phyloP scores from a whole-genome alignment of 2,329 filamentous ascomycete genomes.

The Elsinoe perseae region DNA sequence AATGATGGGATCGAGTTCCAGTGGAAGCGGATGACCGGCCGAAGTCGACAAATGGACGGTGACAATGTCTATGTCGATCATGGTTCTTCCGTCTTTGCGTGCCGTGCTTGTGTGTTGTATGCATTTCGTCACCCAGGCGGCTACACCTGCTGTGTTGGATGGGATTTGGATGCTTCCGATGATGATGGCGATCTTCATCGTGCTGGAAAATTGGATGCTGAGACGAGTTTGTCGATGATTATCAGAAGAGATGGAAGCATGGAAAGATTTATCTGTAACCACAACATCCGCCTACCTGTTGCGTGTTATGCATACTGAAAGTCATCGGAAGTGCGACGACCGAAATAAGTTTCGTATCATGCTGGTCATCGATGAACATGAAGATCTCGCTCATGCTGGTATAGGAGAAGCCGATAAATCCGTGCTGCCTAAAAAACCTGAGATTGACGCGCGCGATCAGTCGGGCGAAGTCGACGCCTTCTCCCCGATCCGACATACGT shows the following conservation, averaged over 20 bases:
- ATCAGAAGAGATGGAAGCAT: too few species aligned
- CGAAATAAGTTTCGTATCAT: too few species aligned
- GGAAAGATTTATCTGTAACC: too few species aligned
- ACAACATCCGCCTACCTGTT: too few species aligned
- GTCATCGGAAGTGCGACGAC: too few species aligned
- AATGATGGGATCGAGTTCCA: not conserved
- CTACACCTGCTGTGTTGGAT: slow-evolving; percentile 4
- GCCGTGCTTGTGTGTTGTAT: not conserved
- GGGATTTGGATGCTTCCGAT: not conserved
- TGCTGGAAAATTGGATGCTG: too few species aligned
- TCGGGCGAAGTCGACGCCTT: not conserved
- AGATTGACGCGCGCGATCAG: too few species aligned
- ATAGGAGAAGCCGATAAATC: not conserved
- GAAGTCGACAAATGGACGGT: not conserved
- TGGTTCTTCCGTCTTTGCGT: not conserved
- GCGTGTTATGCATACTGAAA: too few species aligned
- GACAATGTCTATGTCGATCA: not conserved
- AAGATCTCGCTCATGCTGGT: not conserved
- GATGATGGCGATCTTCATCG: not conserved
- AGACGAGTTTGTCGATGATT: too few species aligned
- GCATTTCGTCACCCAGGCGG: not conserved
- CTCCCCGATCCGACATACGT: not conserved
- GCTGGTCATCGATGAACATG: too few species aligned
- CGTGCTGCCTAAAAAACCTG: not conserved
- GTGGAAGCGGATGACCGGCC: not conserved